phyloP scores from a whole-genome alignment of 331 rosid species.

The Ulmus americana region DNA sequence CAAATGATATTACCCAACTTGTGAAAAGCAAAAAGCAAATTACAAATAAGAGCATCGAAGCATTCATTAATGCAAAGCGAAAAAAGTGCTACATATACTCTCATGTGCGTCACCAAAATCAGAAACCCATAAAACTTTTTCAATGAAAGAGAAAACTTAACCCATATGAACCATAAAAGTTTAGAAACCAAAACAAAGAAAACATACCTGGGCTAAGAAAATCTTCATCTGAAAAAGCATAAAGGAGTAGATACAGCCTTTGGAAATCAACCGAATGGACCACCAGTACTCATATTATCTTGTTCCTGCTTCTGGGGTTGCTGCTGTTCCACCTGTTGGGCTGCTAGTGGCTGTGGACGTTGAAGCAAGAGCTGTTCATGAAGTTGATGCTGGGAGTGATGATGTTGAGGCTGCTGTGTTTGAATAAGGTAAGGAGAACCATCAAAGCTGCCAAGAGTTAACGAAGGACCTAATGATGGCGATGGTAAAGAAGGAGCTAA shows the following conservation, averaged over 20 bases:
- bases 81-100: slow-evolving; percentile 6
- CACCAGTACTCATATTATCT: slow-evolving; percentile 48
- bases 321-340: slow-evolving; percentile 20
- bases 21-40: slow-evolving; percentile 29
- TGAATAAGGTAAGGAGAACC: slow-evolving; percentile 45
- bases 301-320: slow-evolving; percentile 28
- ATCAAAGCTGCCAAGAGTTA: slow-evolving; percentile 62
- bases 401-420: slow-evolving; percentile 35
- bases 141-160: not conserved
- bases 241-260: slow-evolving; percentile 20
- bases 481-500: slow-evolving; percentile 3
- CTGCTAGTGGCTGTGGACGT: not conserved
- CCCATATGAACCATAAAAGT: not conserved
- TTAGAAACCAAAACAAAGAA: not conserved
- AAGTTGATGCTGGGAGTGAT: slow-evolving; percentile 36
- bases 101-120: slow-evolving; percentile 20
- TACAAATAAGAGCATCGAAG: slow-evolving; percentile 21
- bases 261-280: slow-evolving; percentile 51
- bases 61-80: slow-evolving; percentile 34
- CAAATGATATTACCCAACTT: slow-evolving; percentile 32
- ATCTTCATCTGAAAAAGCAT: slow-evolving; percentile 28
- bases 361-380: slow-evolving; percentile 58
- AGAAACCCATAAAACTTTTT: not conserved
- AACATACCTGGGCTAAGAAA: slow-evolving; percentile 44
- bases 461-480: slow-evolving; percentile 30